Conservation (phyloP, 1,139 yeast genomes). For the Petasospora rhodanensis region DNA sequence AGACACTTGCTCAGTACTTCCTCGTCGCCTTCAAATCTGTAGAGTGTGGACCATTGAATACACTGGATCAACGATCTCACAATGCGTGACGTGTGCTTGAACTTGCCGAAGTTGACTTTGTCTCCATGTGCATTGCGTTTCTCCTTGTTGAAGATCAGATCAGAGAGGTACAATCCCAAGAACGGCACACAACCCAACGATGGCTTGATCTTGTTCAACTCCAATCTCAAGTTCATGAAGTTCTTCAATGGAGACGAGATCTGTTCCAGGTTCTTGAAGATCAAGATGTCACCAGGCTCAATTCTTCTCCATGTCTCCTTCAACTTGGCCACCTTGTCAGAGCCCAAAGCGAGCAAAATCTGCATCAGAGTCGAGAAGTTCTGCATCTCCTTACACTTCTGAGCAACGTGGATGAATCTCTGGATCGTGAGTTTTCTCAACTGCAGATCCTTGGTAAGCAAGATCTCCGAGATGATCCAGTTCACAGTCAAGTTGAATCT, state of each 20-base stretch:
- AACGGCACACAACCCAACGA: conserved; percentile 86
- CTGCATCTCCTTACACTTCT: conserved; percentile 63
- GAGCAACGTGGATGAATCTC: conserved; percentile 81
- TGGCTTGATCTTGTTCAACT: conserved; percentile 59
- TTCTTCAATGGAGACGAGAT: conserved; percentile 61
- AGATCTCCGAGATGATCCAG: conserved; percentile 88
- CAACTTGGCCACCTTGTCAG: conserved; percentile 58
- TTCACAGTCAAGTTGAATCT: conserved; percentile 86
- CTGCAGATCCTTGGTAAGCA: conserved; percentile 55
- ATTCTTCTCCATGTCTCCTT: conserved; percentile 73
- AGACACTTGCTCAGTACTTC: conserved; percentile 79
- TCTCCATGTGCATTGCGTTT: conserved; percentile 38
- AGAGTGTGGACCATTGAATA: conserved; percentile 79
- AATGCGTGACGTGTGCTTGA: conserved; percentile 70
- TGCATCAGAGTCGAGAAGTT: conserved; percentile 88
- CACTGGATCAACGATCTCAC: conserved; percentile 77
- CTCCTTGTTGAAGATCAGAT: conserved; percentile 76
- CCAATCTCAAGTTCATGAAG: conserved; percentile 59
- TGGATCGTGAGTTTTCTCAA: conserved; percentile 68
- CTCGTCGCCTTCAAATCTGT: conserved; percentile 43
- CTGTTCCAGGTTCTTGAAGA: conserved; percentile 60
- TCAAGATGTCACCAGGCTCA: conserved; percentile 49
- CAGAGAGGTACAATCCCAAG: conserved; percentile 80
- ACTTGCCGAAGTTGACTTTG: conserved; percentile 67
- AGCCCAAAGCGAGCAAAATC: conserved; percentile 76